These are phyloP conservation scores for Clavispora fructus DNA, from an alignment of 805 yeast genomes.

Conservation along the genomic window DNA sequence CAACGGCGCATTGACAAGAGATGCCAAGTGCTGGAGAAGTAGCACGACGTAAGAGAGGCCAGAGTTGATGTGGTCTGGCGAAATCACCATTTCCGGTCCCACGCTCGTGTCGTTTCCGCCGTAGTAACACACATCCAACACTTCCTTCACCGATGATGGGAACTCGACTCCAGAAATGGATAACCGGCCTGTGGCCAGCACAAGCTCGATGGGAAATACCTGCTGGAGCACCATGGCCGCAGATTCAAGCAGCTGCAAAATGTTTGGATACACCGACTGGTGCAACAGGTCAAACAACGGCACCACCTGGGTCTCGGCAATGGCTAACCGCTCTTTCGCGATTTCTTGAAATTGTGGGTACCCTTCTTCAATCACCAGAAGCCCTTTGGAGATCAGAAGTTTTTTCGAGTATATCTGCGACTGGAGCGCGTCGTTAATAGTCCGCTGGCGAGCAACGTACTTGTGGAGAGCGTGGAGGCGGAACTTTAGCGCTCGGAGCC, in stretches of 20 bases:
- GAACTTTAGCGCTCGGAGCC: slow-evolving; percentile 3
- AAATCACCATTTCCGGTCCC: background rate
- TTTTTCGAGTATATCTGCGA: slow-evolving; percentile 20
- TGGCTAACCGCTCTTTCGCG: slow-evolving; percentile 20
- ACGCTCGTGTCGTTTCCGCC: slow-evolving; percentile 2
- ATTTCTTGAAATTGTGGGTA: slow-evolving; percentile 13
- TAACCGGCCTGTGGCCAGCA: slow-evolving; percentile 19
- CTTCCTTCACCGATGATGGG: slow-evolving; percentile 26
- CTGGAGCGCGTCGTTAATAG: slow-evolving; percentile 19
- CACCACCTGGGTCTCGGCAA: slow-evolving; percentile 21
- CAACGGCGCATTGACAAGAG: slow-evolving; percentile 20
- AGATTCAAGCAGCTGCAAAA: slow-evolving; percentile 12
- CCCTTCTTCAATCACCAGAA: slow-evolving; percentile 11
- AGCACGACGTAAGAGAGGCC: slow-evolving; percentile 27
- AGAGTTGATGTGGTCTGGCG: slow-evolving; percentile 23
- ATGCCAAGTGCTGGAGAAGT: slow-evolving; percentile 21
- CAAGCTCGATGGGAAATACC: slow-evolving; percentile 22
- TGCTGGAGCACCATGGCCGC: slow-evolving; percentile 17
- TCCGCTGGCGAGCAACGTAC: slow-evolving; percentile 16
- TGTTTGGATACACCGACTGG: slow-evolving; percentile 18
- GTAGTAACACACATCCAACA: slow-evolving; percentile 27
- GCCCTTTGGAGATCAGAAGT: slow-evolving; percentile 17
- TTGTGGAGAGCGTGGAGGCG: slow-evolving; percentile 10
- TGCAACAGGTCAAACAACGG: slow-evolving; percentile 23
- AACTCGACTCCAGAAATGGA: slow-evolving; percentile 31